Conservation (phyloP, 495 filamentous ascomycete species). For the Penicillium dipodomyicola region DNA sequence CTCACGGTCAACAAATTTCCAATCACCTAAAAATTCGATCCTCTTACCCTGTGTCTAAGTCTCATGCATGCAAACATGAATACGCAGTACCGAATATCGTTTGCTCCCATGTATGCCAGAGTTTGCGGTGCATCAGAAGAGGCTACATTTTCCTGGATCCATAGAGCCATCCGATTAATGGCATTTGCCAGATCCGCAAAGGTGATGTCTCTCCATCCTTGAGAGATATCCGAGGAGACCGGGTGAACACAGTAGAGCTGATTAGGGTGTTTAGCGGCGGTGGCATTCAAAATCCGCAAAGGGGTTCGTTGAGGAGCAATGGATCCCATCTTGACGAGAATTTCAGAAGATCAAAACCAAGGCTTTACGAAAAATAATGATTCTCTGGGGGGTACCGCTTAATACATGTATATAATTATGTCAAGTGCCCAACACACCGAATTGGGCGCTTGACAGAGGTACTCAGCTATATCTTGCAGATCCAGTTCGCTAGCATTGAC, state of each 20-base stretch:
- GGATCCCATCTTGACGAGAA: no score
- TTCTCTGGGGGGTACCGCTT: no score
- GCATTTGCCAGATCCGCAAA: constrained; percentile 50
- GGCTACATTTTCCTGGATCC: constrained; percentile 41
- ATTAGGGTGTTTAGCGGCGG: neutral
- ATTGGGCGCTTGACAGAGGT: no score
- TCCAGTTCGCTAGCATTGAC: no score
- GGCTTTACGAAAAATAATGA: no score
- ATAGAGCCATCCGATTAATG: constrained; percentile 50
- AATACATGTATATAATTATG: no score
- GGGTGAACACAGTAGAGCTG: neutral
- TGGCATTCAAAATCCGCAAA: no score
- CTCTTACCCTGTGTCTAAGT: constrained; percentile 16
- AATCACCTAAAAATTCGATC: no score
- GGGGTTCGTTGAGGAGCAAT: no score
- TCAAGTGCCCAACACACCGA: no score
- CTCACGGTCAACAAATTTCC: neutral
- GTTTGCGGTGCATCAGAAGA: constrained; percentile 16
- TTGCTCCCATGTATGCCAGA: constrained; percentile 34
- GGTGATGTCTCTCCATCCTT: constrained; percentile 53
- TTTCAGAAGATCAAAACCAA: no score
- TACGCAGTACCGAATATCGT: constrained; percentile 27
- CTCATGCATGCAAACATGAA: constrained; percentile 32
- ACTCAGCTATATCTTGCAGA: no score
- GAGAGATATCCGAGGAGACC: constrained; percentile 35